phyloP scores from a whole-genome alignment of 192 early-diverging fungal species.

The Backusella luteola region DNA sequence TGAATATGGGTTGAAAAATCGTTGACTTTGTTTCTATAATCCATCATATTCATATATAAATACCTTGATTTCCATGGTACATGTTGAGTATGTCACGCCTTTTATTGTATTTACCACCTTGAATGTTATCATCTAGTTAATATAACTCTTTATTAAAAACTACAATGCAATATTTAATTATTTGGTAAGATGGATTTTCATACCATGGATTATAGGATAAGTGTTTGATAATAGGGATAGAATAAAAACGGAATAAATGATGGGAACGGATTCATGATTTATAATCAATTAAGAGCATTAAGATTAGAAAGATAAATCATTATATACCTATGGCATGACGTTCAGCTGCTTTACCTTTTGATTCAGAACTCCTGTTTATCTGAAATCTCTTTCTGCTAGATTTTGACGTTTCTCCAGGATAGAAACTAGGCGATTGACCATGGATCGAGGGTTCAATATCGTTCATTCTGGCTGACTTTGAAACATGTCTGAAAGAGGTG shows the following conservation, averaged over 20 bases:
- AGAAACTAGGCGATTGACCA: neutral
- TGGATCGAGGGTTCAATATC: neutral
- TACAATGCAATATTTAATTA: neutral
- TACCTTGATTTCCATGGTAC: neutral
- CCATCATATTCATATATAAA: neutral
- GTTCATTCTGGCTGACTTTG: neutral
- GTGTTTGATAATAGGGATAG: neutral
- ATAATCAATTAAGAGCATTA: neutral
- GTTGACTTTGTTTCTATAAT: neutral
- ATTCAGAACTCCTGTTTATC: neutral
- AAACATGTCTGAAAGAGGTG: neutral
- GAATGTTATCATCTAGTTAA: neutral
- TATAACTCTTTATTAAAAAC: neutral
- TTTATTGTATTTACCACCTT: neutral
- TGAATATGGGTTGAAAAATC: neutral
- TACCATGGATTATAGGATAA: neutral
- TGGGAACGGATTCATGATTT: neutral
- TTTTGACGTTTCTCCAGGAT: neutral
- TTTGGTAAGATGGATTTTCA: neutral
- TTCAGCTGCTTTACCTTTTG: neutral
- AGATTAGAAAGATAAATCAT: neutral
- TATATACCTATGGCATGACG: neutral
- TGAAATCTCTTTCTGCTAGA: neutral
- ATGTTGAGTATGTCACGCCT: neutral
- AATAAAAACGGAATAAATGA: neutral